Evolutionary conservation across 257 asterid species (phyloP).

Genomic region (Scutellaria barbata): DNA sequence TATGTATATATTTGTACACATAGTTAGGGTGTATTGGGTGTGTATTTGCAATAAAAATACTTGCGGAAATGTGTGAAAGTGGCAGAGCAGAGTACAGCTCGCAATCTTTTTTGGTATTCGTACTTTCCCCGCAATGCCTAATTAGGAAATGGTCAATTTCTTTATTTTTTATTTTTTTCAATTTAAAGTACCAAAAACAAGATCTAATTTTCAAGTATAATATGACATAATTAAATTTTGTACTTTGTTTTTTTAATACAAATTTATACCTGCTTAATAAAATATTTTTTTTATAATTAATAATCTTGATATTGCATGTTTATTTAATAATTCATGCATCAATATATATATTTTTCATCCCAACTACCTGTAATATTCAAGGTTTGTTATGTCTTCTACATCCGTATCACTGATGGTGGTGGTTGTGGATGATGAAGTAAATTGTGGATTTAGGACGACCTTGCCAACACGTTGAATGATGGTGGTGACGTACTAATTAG

Average conservation of each 20-base stretch:
- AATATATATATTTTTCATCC: too few species aligned
- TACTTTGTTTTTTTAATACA: neutral
- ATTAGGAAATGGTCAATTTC: constrained; percentile 33
- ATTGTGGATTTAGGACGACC: too few species aligned
- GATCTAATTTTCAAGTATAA: neutral
- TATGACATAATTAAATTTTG: neutral
- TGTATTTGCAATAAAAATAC: constrained; percentile 1
- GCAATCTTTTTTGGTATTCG: constrained; percentile 40
- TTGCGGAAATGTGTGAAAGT: constrained; percentile 36
- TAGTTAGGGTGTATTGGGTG: constrained; percentile 31
- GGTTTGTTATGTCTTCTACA: too few species aligned
- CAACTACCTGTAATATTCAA: too few species aligned
- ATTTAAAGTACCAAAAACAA: neutral
- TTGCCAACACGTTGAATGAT: too few species aligned
- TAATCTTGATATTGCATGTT: too few species aligned
- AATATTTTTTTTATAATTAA: too few species aligned
- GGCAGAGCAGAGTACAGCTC: constrained; percentile 40
- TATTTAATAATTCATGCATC: too few species aligned
- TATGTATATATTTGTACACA: constrained; percentile 38
- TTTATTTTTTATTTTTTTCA: neutral
- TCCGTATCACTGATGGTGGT: too few species aligned
- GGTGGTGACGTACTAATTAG: too few species aligned
- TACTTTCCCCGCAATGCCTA: constrained; percentile 28
- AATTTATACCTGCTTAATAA: neutral
- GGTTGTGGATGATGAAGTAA: too few species aligned